Evolutionary conservation across 2,329 filamentous ascomycete species (phyloP).

Genomic region (Trichoderma semiorbis): DNA sequence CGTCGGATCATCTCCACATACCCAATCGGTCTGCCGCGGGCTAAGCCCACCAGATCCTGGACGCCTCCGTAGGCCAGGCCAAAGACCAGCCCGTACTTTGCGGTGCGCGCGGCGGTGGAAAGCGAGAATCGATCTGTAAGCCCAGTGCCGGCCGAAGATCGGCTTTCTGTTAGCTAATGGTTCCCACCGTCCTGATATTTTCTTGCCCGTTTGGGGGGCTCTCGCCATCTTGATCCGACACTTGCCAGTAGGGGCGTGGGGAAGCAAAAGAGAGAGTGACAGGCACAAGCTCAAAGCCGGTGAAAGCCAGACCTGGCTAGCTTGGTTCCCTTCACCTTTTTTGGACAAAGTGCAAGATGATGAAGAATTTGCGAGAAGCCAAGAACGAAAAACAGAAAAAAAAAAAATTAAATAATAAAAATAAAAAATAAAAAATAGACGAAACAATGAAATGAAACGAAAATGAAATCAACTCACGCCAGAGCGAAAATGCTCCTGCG

Average conservation of each 20-base stretch:
- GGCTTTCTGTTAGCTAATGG: slow-evolving; percentile 21
- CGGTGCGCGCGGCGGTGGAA: slow-evolving; percentile 71
- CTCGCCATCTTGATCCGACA: slow-evolving; percentile 8
- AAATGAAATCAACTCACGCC: slow-evolving; percentile 57
- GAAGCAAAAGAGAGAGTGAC: background rate
- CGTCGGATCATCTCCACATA: slow-evolving; percentile 68
- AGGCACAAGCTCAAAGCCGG: background rate
- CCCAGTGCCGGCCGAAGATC: slow-evolving; percentile 27
- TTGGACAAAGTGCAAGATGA: background rate
- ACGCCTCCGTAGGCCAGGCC: slow-evolving; percentile 76
- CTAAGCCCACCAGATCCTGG: slow-evolving; percentile 70
- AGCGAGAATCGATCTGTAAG: slow-evolving; percentile 71
- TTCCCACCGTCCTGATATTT: background rate
- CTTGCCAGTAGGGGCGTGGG: background rate
- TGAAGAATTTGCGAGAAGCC: background rate
- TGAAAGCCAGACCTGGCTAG: slow-evolving; percentile 9
- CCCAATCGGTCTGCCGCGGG: slow-evolving; percentile 67
- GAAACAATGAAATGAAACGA: background rate
- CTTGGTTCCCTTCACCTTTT: background rate
- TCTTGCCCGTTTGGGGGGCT: background rate
- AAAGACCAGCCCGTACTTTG: slow-evolving; percentile 73
- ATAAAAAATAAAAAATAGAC: background rate
- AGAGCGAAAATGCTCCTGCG: slow-evolving; percentile 80
- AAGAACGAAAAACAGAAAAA: background rate
- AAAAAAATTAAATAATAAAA: background rate